These are phyloP conservation scores for Pyrenochaeta sp. DNA, from an alignment of 2,329 filamentous ascomycete genomes.

Conservation along the genomic window DNA sequence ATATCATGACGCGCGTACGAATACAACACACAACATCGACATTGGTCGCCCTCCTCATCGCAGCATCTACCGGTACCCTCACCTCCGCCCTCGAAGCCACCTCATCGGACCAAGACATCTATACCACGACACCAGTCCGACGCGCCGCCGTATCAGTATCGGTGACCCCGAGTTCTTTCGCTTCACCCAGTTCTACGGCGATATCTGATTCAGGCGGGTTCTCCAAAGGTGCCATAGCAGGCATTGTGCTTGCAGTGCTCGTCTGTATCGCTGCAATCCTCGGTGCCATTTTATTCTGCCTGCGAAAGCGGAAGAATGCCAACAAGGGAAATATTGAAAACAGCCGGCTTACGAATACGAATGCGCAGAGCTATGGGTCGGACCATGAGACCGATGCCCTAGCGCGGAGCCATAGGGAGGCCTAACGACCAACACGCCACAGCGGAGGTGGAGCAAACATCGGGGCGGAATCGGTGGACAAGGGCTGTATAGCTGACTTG, in stretches of 20 bases:
- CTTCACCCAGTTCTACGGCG: conserved; percentile 3
- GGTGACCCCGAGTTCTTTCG: neutral
- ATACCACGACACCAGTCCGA: conserved; percentile 21
- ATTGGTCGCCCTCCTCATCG: neutral
- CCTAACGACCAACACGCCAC: neutral
- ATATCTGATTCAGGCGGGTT: conserved; percentile 3
- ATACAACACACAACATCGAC: neutral
- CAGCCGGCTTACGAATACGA: neutral
- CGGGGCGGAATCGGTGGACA: neutral
- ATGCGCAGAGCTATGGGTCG: neutral
- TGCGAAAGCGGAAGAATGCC: conserved; percentile 18
- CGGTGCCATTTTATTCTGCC: conserved; percentile 20
- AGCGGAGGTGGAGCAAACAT: neutral
- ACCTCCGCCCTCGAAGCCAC: conserved; percentile 25
- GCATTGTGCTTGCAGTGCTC: conserved; percentile 26
- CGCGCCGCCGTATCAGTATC: neutral
- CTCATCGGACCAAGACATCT: conserved; percentile 21
- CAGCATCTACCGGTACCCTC: neutral
- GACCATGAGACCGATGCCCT: neutral
- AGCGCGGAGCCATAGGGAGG: neutral
- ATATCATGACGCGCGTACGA: neutral
- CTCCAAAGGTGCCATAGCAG: conserved; percentile 25
- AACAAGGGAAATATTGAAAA: neutral
- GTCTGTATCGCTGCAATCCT: conserved; percentile 20
- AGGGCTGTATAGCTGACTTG: neutral